These are phyloP conservation scores for Tulasnella sp. DNA, from an alignment of 768 basidiomycete genomes.

Conservation along the genomic window DNA sequence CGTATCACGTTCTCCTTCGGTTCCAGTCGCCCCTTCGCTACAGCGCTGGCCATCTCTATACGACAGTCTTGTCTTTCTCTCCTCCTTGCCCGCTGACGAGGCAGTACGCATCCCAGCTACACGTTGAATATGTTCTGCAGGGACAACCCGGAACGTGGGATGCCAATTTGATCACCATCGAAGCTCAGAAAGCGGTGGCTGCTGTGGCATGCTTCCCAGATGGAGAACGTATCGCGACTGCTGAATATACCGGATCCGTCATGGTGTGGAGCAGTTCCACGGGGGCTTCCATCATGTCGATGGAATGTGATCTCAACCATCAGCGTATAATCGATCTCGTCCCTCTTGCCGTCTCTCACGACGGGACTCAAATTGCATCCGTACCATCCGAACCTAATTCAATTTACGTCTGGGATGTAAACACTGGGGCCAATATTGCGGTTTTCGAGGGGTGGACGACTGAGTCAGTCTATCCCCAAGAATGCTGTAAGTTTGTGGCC, in stretches of 20 bases:
- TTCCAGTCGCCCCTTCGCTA: neutral
- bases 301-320: neutral
- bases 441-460: neutral
- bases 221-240: neutral
- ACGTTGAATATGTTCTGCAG: neutral
- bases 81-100: neutral
- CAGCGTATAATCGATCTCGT: no score
- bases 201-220: neutral
- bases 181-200: neutral
- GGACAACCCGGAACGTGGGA: neutral
- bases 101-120: neutral
- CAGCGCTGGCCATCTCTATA: neutral
- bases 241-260: neutral
- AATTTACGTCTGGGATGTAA: neutral
- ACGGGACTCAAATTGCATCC: neutral
- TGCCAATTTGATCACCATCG: neutral
- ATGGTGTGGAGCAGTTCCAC: neutral
- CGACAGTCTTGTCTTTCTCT: neutral
- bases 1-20: neutral
- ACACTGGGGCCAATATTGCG: neutral
- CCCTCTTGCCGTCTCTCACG: neutral
- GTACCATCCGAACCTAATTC: neutral
- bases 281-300: neutral
- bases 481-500: neutral
- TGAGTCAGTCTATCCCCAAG: no score